Percentiles rank a stretch among this genome's conserved stretches.
Evolutionary conservation across 75 land plant genomes (phyloP).

Genomic region (Isoetes taiwanensis): DNA sequence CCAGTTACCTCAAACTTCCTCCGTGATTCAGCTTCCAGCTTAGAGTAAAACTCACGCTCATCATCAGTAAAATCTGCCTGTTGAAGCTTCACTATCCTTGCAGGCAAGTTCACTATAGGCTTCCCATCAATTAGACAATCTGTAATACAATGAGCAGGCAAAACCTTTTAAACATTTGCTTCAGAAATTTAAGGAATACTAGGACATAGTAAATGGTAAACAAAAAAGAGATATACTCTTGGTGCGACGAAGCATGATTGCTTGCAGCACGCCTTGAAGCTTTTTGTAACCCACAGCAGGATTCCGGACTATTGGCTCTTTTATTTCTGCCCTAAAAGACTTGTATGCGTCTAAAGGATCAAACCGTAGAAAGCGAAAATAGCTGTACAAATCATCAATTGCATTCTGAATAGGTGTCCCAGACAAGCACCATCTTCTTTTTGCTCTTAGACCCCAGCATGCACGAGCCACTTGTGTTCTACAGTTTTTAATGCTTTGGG

Average conservation of each 20-base stretch:
- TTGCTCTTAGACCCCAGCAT: constrained; percentile 89
- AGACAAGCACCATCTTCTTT: constrained; percentile 92
- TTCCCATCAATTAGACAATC: constrained; percentile 66
- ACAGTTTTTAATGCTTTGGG: constrained; percentile 91
- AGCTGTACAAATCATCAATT: constrained; percentile 93
- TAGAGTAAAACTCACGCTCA: constrained; percentile 68
- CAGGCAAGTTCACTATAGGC: constrained; percentile 76
- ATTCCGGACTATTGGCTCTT: constrained; percentile 52
- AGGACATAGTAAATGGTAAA: neutral
- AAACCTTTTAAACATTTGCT: neutral
- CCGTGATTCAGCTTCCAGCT: constrained; percentile 67
- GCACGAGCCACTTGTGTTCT: constrained; percentile 96
- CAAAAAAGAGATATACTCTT: constrained; percentile 41
- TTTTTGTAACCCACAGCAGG: constrained; percentile 60
- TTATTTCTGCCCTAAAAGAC: constrained; percentile 49
- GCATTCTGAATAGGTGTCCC: constrained; percentile 97
- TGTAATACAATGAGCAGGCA: constrained; percentile 12
- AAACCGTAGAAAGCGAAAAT: constrained; percentile 76
- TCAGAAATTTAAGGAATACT: too few relatives aligned
- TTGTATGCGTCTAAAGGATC: constrained; percentile 60
- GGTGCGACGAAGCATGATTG: constrained; percentile 77
- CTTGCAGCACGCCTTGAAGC: constrained; percentile 66
- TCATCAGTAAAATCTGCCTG: constrained; percentile 72
- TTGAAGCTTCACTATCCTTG: constrained; percentile 42
- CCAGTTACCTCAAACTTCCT: constrained; percentile 62